Percentiles rank a stretch among this genome's conserved stretches.
These are phyloP conservation scores for Hygrophorus pudorinus DNA, from an alignment of 768 basidiomycete species.

Conservation along the genomic window DNA sequence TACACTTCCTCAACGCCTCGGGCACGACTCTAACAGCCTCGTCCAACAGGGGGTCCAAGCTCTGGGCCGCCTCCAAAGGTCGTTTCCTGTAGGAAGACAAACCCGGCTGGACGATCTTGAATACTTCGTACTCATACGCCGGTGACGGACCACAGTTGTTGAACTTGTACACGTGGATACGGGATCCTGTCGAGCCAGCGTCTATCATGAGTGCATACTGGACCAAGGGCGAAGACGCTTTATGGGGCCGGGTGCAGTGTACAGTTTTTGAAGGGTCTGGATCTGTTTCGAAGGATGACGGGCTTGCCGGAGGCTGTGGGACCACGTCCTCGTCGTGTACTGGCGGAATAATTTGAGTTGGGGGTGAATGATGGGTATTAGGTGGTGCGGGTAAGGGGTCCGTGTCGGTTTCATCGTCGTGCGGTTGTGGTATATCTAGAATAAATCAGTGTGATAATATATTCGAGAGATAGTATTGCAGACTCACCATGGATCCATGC, in stretches of 20 bases:
- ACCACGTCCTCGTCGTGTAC: conserved; percentile 8
- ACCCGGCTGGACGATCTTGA: conserved; percentile 74
- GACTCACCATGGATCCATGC: background rate
- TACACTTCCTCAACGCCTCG: conserved; percentile 51
- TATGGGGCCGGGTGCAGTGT: conserved; percentile 53
- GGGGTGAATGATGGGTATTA: conserved; percentile 6
- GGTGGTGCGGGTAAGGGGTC: background rate
- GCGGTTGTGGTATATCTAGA: background rate
- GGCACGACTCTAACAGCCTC: conserved; percentile 79
- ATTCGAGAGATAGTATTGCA: background rate
- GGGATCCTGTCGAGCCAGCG: conserved; percentile 93
- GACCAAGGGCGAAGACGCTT: conserved; percentile 45
- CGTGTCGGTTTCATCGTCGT: background rate
- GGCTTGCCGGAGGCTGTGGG: conserved; percentile 16
- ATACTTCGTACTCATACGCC: conserved; percentile 86
- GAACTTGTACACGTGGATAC: conserved; percentile 99
- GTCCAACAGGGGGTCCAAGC: conserved; percentile 70
- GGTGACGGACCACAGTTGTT: conserved; percentile 75
- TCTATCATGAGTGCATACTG: conserved; percentile 98
- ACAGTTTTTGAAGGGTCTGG: conserved; percentile 65
- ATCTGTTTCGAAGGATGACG: conserved; percentile 61
- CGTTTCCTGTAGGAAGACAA: conserved; percentile 52
- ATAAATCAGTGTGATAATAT: background rate
- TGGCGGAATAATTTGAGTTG: conserved; percentile 6
- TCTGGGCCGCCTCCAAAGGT: conserved; percentile 65